Base-by-base conservation (phyloP, 1,284 basidiomycete genomes). In the Leccinum ponderosum region DNA sequence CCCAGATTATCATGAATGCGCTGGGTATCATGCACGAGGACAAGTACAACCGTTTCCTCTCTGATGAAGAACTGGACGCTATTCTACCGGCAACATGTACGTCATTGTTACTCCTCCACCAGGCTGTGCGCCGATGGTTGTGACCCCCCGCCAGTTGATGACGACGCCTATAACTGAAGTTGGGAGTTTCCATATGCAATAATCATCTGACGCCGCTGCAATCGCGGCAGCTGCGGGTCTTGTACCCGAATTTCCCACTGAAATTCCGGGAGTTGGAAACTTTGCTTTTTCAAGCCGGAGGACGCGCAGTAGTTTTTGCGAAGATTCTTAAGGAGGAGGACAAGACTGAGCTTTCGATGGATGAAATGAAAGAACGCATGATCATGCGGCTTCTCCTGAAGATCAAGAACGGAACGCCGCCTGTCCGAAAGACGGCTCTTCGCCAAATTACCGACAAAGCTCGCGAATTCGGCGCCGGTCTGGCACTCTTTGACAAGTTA, bases 371-470 rank as follows among this genome's bases (percentile, higher is more conserved):
- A 80, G 97, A 99, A 79, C 88, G 96, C 72, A 98, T 98, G 79
- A 99, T 99, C 71, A 98, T 99, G 96, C 90, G 96, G n/a, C 80
- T 99, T n/a, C 80, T 99, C 53, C 86, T 99, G 70, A 99, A 99
- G 80, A 99, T 99, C 79, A 99, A 99, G 83, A 99, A 99, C 75
- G 97, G 97, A 53, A 98, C 97, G 2, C 97, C 97, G 33, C 96
- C 97, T 8, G 96, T 98, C 65, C 89, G 97, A 64, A 99, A 99
- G 79, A 95, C 96, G 1, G 97, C 97, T 9, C 86, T 99, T 52
- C 87, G 97, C 59, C 96, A 98, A 76, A 98, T 99, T 73, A 98
- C 96, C n/a, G 97, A 99, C 83, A 97, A 98, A 76, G 97, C 97
- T 64, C 91, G 97, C 68, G 95, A 99, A 71, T 98, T 99, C 66